Evolutionary conservation across 2,329 filamentous ascomycete species (phyloP), one percentile per base, ranked within the genome.

Genomic region (Calonectria ilicicola): DNA sequence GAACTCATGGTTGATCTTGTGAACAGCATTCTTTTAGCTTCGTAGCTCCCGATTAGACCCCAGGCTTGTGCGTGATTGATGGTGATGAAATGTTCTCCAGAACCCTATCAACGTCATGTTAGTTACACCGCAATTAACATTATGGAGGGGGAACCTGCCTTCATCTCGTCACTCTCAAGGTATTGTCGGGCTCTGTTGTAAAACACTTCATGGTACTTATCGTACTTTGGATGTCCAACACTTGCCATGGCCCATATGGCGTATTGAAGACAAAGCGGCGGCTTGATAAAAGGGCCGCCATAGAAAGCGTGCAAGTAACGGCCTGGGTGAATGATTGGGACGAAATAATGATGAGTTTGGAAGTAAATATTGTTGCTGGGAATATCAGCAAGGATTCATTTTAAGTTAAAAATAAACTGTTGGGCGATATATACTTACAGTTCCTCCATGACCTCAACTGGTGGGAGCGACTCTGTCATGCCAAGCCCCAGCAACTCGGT

Each of bases 181-280:
- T 98, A 98, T 76, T 96, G 95, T 35, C 96, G 90, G 5, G 95
- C 91, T 49, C 95, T 90, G 64, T 91, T 89, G 81, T 98, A 98
- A 79, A 98, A 96, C 60, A 96, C 89, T 9, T 94, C 92, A 73
- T 95, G 91, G 46, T 95, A 90, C 10, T 86, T 85, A 9, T 89
- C 87, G 79, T 97, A 97, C 80, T 95, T 95, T 47, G 94, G 89
- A 38, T 92, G 91, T 1, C 92, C 87, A 17, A 91, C 90, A 6
- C 95, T 91, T 10, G 94, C 94, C 77, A 94, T 86, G n/a, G 92
- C 90, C 95, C 95, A 98, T 81, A 98, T 94, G 27, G 92, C 93
- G 83, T 98, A 98, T 79, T 96, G 91, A 49, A 98, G 85, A 79
- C 91, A 94, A 80, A 97, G 91, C 1, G 96, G 94, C 2, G 96